Conservation (phyloP, 345 rosid species). For the Physaria fendleri region DNA sequence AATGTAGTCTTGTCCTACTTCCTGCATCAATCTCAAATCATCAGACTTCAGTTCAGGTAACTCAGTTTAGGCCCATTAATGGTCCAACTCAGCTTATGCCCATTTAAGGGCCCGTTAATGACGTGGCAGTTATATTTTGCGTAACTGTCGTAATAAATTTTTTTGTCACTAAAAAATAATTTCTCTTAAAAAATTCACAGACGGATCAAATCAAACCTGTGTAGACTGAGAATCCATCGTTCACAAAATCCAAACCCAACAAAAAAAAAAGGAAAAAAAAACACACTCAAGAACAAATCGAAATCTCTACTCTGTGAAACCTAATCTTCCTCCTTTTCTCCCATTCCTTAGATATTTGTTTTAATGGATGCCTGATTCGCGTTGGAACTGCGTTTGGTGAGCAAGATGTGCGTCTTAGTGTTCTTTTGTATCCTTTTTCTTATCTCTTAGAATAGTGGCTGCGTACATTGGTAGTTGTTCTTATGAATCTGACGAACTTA, state of each 20-base stretch:
- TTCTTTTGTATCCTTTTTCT: neutral
- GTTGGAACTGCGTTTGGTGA: constrained; percentile 15
- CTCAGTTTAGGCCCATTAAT: neutral
- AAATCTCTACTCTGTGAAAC: constrained; percentile 30
- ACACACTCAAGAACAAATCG: constrained; percentile 10
- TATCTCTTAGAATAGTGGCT: constrained; percentile 32
- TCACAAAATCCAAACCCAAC: constrained; percentile 5
- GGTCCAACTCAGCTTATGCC: too few species aligned
- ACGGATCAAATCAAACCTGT: constrained; percentile 19
- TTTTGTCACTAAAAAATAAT: neutral
- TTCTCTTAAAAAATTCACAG: neutral
- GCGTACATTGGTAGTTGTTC: constrained; percentile 15
- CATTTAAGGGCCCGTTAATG: too few species aligned
- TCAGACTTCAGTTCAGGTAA: neutral
- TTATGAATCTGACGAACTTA: constrained; percentile 17
- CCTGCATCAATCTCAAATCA: neutral
- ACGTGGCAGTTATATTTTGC: too few species aligned
- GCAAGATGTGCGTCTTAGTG: neutral
- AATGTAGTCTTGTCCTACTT: neutral
- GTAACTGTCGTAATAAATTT: too few species aligned
- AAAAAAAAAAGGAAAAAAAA: constrained; percentile 3
- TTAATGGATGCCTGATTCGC: constrained; percentile 42
- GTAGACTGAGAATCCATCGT: constrained; percentile 18
- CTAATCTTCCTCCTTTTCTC: constrained; percentile 13
- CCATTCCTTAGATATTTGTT: neutral